Evolutionary conservation across 1,139 yeast species (phyloP).

Genomic region (Hemisphaericaspora lyxosophila): DNA sequence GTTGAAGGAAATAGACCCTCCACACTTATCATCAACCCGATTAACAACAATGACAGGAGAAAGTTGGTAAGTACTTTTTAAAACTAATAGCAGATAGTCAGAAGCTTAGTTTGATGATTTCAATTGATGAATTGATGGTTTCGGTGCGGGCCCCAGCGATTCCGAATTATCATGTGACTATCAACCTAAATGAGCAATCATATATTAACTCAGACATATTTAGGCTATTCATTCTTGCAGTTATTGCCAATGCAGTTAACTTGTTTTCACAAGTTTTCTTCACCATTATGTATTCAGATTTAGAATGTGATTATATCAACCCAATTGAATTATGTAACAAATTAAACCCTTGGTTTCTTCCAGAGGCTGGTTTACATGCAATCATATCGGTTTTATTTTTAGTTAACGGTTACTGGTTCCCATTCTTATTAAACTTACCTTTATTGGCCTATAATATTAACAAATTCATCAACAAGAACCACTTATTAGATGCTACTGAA

Average conservation of each 20-base stretch:
- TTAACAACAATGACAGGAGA: constrained; percentile 27
- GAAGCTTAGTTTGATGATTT: not conserved
- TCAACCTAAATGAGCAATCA: too few relatives aligned
- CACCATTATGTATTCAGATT: constrained; percentile 89
- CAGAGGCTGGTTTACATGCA: constrained; percentile 87
- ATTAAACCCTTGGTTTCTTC: constrained; percentile 83
- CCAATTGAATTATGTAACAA: constrained; percentile 96
- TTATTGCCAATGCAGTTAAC: constrained; percentile 79
- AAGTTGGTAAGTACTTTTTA: constrained; percentile 28
- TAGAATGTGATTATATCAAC: constrained; percentile 93
- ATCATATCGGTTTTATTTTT: constrained; percentile 69
- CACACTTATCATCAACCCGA: too few relatives aligned
- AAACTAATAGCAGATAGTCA: too few relatives aligned
- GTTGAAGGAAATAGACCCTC: too few relatives aligned
- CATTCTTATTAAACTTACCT: constrained; percentile 83
- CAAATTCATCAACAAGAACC: constrained; percentile 73
- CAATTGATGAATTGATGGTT: not conserved
- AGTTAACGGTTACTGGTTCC: constrained; percentile 91
- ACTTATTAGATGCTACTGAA: constrained; percentile 95
- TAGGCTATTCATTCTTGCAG: constrained; percentile 81
- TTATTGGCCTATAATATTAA: constrained; percentile 78
- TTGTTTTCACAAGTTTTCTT: constrained; percentile 89
- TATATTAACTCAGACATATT: too few relatives aligned
- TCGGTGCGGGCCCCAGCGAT: not conserved
- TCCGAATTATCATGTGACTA: not conserved